A percentile compares a stretch with the other conserved stretches of the same genome.
Evolutionary conservation across 164 flowering plant species (phyloP).

Genomic region (Tetrastigma voinierianum): DNA sequence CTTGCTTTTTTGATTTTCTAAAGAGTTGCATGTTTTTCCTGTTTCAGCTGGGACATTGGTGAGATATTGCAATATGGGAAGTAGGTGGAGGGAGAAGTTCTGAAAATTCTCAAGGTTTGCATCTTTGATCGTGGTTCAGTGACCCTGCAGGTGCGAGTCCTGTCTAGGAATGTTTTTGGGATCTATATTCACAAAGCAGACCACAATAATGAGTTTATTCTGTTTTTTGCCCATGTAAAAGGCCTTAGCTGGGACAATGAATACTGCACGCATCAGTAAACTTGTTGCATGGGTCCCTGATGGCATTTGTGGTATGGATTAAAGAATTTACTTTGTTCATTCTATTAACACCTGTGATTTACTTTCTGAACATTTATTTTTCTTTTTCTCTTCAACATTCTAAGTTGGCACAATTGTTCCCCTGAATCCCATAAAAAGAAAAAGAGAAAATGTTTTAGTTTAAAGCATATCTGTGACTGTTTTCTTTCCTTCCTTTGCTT

Average conservation of each 20-base stretch:
- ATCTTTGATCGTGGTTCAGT: conserved; percentile 23
- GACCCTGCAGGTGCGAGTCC: conserved; percentile 21
- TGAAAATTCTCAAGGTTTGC: conserved; percentile 27
- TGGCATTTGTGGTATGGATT: conserved; percentile 30
- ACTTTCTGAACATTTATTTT: not conserved
- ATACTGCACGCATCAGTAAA: conserved; percentile 26
- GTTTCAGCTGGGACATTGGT: conserved; percentile 34
- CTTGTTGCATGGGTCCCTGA: conserved; percentile 32
- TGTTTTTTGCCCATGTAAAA: not conserved
- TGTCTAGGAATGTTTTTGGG: not conserved
- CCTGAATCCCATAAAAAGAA: too few relatives aligned
- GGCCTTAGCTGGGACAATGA: conserved; percentile 20
- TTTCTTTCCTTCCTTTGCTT: too few relatives aligned
- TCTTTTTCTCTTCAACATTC: too few relatives aligned
- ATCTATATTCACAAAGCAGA: not conserved
- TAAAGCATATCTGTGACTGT: too few relatives aligned
- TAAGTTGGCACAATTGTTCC: too few relatives aligned
- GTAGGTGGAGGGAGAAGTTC: conserved; percentile 19
- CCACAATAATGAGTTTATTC: not conserved
- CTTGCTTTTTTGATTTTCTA: not conserved
- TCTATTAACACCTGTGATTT: not conserved
- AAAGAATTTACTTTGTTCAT: not conserved
- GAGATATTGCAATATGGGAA: conserved; percentile 31
- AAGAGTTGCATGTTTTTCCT: not conserved
- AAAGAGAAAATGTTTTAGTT: too few relatives aligned